Evolutionary conservation across 306 rosid species (phyloP).

Genomic region (Carpinus fangiana): DNA sequence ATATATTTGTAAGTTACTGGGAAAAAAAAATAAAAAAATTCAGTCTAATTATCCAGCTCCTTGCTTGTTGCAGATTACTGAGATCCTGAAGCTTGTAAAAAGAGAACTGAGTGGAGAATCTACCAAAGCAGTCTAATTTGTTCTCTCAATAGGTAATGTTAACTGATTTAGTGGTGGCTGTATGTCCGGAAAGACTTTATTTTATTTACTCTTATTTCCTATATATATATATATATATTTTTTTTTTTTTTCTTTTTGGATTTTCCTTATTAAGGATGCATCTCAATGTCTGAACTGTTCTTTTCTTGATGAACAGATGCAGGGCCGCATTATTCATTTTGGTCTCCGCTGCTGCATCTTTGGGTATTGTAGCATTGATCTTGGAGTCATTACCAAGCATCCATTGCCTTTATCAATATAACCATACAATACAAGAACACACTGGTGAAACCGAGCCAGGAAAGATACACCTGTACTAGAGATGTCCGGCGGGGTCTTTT

Average conservation of each 20-base stretch:
- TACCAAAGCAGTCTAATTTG: constrained; percentile 40
- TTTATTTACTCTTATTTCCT: not conserved
- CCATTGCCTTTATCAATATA: constrained; percentile 20
- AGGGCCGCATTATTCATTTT: constrained; percentile 20
- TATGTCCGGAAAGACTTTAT: too few species aligned
- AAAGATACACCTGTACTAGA: not conserved
- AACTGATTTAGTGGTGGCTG: not conserved
- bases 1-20: not conserved
- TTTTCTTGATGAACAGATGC: constrained; percentile 20
- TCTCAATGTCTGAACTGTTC: constrained; percentile 3
- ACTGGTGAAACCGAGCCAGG: constrained; percentile 12
- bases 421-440: constrained; percentile 25
- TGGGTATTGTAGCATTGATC: constrained; percentile 5
- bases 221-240: too few species aligned
- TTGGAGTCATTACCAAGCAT: constrained; percentile 17
- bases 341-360: constrained; percentile 9
- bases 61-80: constrained; percentile 57
- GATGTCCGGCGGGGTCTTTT: not conserved
- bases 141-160: constrained; percentile 41
- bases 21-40: not conserved
- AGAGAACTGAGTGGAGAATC: constrained; percentile 57
- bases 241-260: not conserved
- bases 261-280: constrained; percentile 1
- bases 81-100: constrained; percentile 75
- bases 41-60: constrained; percentile 9